Conservation (phyloP, 2,329 filamentous ascomycete genomes). For the Trichoderma harzianum region DNA sequence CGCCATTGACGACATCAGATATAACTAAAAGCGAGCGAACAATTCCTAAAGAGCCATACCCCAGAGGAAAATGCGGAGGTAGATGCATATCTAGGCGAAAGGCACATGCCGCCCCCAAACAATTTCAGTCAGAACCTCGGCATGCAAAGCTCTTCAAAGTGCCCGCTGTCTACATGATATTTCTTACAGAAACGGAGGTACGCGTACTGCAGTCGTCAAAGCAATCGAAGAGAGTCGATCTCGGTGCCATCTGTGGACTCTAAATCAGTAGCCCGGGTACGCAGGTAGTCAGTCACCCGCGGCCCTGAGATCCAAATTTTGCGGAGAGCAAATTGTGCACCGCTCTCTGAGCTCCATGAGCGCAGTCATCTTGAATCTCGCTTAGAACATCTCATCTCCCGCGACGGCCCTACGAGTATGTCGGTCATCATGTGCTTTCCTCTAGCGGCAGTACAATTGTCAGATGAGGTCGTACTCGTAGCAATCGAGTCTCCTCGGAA, state of each 20-base stretch:
- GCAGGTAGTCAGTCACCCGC: not conserved
- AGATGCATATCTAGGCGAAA: not conserved
- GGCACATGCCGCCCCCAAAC: constrained; percentile 1
- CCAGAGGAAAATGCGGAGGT: not conserved
- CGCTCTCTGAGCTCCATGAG: not conserved
- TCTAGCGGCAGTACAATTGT: not conserved
- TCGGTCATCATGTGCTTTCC: not conserved
- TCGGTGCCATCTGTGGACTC: not conserved
- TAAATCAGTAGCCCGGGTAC: not conserved
- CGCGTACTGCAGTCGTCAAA: not conserved
- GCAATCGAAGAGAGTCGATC: not conserved
- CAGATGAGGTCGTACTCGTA: not conserved
- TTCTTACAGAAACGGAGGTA: not conserved
- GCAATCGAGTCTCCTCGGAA: not conserved
- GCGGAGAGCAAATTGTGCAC: not conserved
- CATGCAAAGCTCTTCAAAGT: not conserved
- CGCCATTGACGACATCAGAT: constrained; percentile 7
- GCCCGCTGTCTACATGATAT: not conserved
- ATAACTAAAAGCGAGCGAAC: not conserved
- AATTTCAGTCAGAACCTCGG: not conserved
- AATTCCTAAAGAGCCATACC: not conserved
- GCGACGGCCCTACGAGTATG: not conserved
- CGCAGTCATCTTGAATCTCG: not conserved
- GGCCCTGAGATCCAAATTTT: not conserved
- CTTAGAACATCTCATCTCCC: not conserved